Evolutionary conservation across 1,284 basidiomycete species (phyloP).

Genomic region (Rhodofomes roseus): DNA sequence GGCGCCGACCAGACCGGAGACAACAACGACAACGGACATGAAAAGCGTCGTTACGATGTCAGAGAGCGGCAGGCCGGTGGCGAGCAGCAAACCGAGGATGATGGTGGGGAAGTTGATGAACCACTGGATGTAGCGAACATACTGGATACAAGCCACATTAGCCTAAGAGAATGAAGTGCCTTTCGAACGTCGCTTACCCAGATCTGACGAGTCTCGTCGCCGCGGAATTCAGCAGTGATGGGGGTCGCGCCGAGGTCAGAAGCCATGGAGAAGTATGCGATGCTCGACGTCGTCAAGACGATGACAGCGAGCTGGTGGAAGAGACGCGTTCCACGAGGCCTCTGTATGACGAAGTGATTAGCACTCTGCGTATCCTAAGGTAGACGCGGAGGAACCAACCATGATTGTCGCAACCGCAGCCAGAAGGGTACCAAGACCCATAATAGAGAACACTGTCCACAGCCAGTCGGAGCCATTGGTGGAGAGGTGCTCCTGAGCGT

Average conservation of each 20-base stretch:
- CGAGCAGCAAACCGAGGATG: slow-evolving; percentile 44
- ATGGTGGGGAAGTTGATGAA: slow-evolving; percentile 50
- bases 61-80: slow-evolving; percentile 44
- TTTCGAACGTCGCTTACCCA: slow-evolving; percentile 14
- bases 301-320: slow-evolving; percentile 23
- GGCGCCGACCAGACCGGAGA: slow-evolving; percentile 44
- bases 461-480: slow-evolving; percentile 19
- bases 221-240: slow-evolving; percentile 19
- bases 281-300: slow-evolving; percentile 15
- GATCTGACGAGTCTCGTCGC: slow-evolving; percentile 17
- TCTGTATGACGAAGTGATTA: slow-evolving; percentile 7
- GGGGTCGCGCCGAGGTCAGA: slow-evolving; percentile 22
- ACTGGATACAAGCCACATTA: slow-evolving; percentile 18
- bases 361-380: background rate
- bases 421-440: slow-evolving; percentile 9
- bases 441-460: slow-evolving; percentile 19
- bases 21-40: slow-evolving; percentile 43
- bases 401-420: slow-evolving; percentile 11
- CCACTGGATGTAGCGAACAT: slow-evolving; percentile 49
- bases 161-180: no score
- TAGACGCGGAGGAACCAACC: slow-evolving; percentile 4
- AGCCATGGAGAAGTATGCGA: slow-evolving; percentile 24
- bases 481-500: slow-evolving; percentile 14
- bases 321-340: slow-evolving; percentile 16
- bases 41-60: slow-evolving; percentile 48